Percentiles rank a stretch among this genome's conserved stretches.
These are phyloP conservation scores for Melastoma malabathricum DNA, from an alignment of 345 rosid species.

Conservation along the genomic window DNA sequence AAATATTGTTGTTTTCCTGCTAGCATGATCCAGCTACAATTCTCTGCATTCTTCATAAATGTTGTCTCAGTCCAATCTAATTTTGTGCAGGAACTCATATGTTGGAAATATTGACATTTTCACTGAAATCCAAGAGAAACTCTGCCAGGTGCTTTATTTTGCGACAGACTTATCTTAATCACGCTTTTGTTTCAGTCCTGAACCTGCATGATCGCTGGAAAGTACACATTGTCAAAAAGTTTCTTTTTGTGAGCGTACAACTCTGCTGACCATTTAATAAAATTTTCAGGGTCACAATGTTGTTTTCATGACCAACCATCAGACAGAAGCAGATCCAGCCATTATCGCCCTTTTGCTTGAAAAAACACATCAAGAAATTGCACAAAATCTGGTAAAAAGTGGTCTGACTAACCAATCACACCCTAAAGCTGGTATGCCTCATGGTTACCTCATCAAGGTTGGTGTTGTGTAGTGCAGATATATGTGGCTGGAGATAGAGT, in stretches of 20 bases:
- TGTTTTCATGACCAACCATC: conserved; percentile 87
- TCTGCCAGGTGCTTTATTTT: conserved; percentile 38
- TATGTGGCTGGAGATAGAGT: conserved; percentile 98
- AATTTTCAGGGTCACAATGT: conserved; percentile 80
- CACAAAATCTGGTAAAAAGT: conserved; percentile 57
- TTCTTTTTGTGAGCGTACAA: too few species aligned
- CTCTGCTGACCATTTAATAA: too few species aligned
- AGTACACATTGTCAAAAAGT: too few species aligned
- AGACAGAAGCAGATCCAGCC: conserved; percentile 95
- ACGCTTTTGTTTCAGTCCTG: background rate
- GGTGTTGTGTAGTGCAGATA: conserved; percentile 32
- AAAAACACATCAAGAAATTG: conserved; percentile 39
- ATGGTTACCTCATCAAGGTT: conserved; percentile 8
- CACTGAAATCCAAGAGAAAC: conserved; percentile 59
- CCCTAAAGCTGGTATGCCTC: too few species aligned
- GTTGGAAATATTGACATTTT: conserved; percentile 63
- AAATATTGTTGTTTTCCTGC: too few species aligned
- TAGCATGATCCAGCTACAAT: too few species aligned
- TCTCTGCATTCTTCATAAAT: background rate
- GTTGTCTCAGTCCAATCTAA: background rate
- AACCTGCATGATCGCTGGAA: background rate
- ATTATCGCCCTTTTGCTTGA: conserved; percentile 79
- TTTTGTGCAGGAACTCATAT: conserved; percentile 59
- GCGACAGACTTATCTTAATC: background rate
- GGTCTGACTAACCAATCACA: background rate